Percentiles rank a stretch among this genome's conserved stretches.
These are phyloP conservation scores for Salvia splendens DNA, from an alignment of 257 asterid species.

Conservation along the genomic window DNA sequence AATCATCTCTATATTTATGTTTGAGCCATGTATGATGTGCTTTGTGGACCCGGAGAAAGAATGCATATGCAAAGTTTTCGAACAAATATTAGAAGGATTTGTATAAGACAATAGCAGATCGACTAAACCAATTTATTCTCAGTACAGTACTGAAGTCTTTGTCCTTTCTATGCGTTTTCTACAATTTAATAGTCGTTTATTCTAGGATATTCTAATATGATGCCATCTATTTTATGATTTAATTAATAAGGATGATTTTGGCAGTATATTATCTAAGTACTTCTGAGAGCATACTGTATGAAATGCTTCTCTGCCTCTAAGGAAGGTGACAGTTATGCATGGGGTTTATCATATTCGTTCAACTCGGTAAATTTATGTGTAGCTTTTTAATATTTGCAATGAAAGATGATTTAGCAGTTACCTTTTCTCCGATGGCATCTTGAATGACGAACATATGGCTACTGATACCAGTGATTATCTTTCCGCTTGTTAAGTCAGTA, in stretches of 20 bases:
- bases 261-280: no score
- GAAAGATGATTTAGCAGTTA: conserved; percentile 14
- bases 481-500: conserved; percentile 68
- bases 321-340: background rate
- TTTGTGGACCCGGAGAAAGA: background rate
- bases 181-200: background rate
- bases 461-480: conserved; percentile 66
- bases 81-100: background rate
- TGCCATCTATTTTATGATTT: background rate
- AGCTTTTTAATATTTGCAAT: background rate
- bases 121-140: no score
- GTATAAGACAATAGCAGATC: background rate
- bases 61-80: background rate
- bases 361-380: background rate
- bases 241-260: background rate
- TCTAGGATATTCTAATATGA: background rate
- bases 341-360: background rate
- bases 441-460: conserved; percentile 73
- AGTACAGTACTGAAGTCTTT: background rate
- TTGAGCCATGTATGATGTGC: no score
- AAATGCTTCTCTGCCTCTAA: background rate
- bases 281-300: background rate
- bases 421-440: conserved; percentile 92
- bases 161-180: background rate
- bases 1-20: no score